These are phyloP conservation scores for Calonectria pseudoturangicola DNA, from an alignment of 2,329 filamentous ascomycete species.

Conservation along the genomic window DNA sequence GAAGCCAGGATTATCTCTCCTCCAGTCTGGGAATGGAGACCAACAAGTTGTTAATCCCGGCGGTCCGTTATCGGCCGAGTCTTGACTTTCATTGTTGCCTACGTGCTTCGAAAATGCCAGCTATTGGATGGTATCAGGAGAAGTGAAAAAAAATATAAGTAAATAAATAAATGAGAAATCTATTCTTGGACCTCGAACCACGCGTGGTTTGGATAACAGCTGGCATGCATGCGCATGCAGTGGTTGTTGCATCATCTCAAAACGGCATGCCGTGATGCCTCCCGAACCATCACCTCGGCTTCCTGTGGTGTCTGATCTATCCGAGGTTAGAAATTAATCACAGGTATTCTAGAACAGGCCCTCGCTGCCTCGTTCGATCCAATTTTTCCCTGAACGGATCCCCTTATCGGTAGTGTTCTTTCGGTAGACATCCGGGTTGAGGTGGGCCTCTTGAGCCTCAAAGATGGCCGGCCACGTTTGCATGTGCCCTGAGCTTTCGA, in stretches of 20 bases:
- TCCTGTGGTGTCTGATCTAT: constrained; percentile 6
- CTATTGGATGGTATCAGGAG: not conserved
- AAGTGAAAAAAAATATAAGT: too few relatives aligned
- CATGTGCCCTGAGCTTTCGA: constrained; percentile 28
- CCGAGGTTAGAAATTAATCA: constrained; percentile 37
- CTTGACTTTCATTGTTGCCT: not conserved
- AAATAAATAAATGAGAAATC: not conserved
- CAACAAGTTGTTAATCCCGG: constrained; percentile 27
- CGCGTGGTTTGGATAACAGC: not conserved
- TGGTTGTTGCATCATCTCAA: not conserved
- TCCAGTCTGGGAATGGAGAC: constrained; percentile 27
- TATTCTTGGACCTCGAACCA: not conserved
- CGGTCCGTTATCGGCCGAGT: constrained; percentile 35
- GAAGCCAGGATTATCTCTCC: constrained; percentile 19
- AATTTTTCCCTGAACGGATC: constrained; percentile 1
- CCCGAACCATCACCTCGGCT: constrained; percentile 18
- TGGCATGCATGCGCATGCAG: too few relatives aligned
- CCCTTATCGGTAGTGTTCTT: constrained; percentile 33
- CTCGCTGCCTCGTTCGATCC: constrained; percentile 6
- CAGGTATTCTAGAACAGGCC: constrained; percentile 3
- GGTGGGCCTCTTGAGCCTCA: constrained; percentile 39
- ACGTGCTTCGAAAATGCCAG: not conserved
- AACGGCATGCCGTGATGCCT: not conserved
- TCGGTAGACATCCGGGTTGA: constrained; percentile 37
- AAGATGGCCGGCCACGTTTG: constrained; percentile 33